Percentiles rank a stretch among this genome's conserved stretches.
These are phyloP conservation scores for Saraca asoca DNA, from an alignment of 331 rosid species.

Conservation along the genomic window DNA sequence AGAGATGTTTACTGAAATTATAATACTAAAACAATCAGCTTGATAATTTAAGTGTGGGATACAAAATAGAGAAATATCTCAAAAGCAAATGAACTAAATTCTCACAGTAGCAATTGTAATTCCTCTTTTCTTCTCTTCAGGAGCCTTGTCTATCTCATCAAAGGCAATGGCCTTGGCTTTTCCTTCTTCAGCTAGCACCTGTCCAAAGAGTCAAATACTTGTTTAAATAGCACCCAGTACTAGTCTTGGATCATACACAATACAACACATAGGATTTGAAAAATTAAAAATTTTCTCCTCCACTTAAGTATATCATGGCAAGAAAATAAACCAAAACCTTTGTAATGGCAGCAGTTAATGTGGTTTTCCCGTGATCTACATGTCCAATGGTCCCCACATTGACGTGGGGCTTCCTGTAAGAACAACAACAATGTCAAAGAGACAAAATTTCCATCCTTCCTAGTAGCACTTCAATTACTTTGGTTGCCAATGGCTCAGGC, in stretches of 20 bases:
- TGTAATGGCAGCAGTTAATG: slow-evolving; percentile 93
- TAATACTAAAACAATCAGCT: not conserved
- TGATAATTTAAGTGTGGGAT: slow-evolving; percentile 20
- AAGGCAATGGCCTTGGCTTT: slow-evolving; percentile 96
- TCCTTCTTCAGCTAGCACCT: slow-evolving; percentile 91
- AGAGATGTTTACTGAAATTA: not conserved
- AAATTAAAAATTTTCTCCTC: not conserved
- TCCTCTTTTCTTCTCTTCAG: slow-evolving; percentile 96
- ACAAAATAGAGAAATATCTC: not conserved
- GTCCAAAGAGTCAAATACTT: slow-evolving; percentile 19
- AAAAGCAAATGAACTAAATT: not conserved
- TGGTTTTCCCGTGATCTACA: slow-evolving; percentile 93
- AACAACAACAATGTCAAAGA: not conserved
- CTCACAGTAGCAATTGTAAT: slow-evolving; percentile 84
- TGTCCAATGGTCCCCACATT: slow-evolving; percentile 95
- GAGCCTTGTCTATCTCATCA: slow-evolving; percentile 94
- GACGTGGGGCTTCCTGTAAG: slow-evolving; percentile 81
- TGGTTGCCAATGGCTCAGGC: too few relatives aligned
- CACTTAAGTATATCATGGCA: slow-evolving; percentile 3
- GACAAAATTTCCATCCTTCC: not conserved
- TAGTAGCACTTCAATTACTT: too few relatives aligned
- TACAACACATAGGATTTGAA: not conserved
- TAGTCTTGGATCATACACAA: slow-evolving; percentile 14
- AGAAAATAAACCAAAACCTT: slow-evolving; percentile 52
- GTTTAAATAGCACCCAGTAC: not conserved